phyloP scores from a whole-genome alignment of 768 basidiomycete species.

The Saitozyma sp. region DNA sequence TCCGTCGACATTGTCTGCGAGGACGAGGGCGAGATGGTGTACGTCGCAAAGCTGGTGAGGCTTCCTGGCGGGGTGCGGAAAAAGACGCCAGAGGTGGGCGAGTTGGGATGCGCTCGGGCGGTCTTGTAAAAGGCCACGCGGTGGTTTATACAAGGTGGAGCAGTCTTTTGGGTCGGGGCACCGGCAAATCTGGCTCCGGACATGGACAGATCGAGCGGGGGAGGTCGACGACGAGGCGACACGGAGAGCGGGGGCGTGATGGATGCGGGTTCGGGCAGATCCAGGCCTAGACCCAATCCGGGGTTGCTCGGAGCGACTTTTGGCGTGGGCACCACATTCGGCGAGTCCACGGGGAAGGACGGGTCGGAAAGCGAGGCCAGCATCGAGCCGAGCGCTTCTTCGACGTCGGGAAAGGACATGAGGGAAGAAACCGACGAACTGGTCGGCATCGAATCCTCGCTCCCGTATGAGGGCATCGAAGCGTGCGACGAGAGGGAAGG shows the following conservation, averaged over 20 bases:
- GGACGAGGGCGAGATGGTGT: background rate
- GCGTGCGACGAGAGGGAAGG: slow-evolving; percentile 33
- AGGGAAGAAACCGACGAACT: slow-evolving; percentile 35
- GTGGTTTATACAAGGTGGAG: background rate
- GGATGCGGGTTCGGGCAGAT: slow-evolving; percentile 12
- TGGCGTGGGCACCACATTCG: background rate
- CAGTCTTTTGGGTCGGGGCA: slow-evolving; percentile 6
- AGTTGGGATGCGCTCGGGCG: slow-evolving; percentile 35
- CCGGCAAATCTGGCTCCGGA: slow-evolving; percentile 2
- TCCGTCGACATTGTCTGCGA: slow-evolving; percentile 9
- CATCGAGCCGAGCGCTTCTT: slow-evolving; percentile 47
- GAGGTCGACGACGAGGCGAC: slow-evolving; percentile 15
- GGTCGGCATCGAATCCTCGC: slow-evolving; percentile 27
- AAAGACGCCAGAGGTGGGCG: slow-evolving; percentile 34
- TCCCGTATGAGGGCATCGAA: slow-evolving; percentile 23
- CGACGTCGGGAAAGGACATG: slow-evolving; percentile 42
- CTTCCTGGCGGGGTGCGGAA: slow-evolving; percentile 1
- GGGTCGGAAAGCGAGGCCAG: slow-evolving; percentile 38
- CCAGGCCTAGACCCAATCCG: slow-evolving; percentile 40
- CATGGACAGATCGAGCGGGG: slow-evolving; percentile 25
- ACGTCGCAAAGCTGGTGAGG: background rate
- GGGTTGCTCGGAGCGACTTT: slow-evolving; percentile 5
- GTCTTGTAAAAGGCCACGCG: slow-evolving; percentile 21
- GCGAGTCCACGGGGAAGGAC: background rate
- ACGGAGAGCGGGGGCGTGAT: slow-evolving; percentile 38